A percentile compares a stretch with the other conserved stretches of the same genome.
Conservation (phyloP, 352 stramenopile genomes). For the Globisporangium polare region DNA sequence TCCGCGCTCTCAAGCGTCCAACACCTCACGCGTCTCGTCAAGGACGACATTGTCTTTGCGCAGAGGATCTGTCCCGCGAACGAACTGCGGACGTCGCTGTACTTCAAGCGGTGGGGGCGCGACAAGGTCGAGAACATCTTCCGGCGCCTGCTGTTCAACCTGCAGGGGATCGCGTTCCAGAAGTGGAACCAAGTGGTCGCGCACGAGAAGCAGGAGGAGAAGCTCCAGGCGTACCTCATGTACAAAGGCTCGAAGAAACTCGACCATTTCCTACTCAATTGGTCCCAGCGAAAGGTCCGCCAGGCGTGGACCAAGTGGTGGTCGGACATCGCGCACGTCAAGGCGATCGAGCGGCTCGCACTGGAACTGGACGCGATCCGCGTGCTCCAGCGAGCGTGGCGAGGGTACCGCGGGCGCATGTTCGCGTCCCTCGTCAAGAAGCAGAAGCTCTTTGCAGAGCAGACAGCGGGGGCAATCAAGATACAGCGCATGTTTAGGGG, state of each 20-base stretch:
- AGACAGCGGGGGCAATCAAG: conserved; percentile 38
- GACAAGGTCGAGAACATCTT: conserved; percentile 81
- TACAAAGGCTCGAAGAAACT: conserved; percentile 82
- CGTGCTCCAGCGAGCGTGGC: conserved; percentile 58
- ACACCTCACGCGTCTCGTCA: conserved; percentile 62
- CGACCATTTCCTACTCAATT: conserved; percentile 64
- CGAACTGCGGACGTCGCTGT: conserved; percentile 60
- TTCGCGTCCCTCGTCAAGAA: conserved; percentile 44
- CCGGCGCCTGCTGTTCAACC: conserved; percentile 57
- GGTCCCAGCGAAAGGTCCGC: conserved; percentile 58
- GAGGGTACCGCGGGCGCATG: conserved; percentile 40
- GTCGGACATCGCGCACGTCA: conserved; percentile 42
- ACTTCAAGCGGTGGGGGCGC: conserved; percentile 76
- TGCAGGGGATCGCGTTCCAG: conserved; percentile 57
- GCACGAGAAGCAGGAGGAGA: conserved; percentile 70
- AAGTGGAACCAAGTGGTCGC: conserved; percentile 50
- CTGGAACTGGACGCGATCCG: conserved; percentile 46
- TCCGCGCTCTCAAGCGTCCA: conserved; percentile 57
- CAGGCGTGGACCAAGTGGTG: conserved; percentile 73
- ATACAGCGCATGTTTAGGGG: conserved; percentile 65
- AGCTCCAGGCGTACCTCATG: conserved; percentile 62
- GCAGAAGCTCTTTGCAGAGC: conserved; percentile 32
- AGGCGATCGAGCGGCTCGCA: conserved; percentile 44
- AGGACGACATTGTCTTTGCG: conserved; percentile 63
- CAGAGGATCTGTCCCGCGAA: conserved; percentile 67